These are phyloP conservation scores for Aspergillus clavatus DNA, from an alignment of 2,329 filamentous ascomycete species.

Conservation along the genomic window DNA sequence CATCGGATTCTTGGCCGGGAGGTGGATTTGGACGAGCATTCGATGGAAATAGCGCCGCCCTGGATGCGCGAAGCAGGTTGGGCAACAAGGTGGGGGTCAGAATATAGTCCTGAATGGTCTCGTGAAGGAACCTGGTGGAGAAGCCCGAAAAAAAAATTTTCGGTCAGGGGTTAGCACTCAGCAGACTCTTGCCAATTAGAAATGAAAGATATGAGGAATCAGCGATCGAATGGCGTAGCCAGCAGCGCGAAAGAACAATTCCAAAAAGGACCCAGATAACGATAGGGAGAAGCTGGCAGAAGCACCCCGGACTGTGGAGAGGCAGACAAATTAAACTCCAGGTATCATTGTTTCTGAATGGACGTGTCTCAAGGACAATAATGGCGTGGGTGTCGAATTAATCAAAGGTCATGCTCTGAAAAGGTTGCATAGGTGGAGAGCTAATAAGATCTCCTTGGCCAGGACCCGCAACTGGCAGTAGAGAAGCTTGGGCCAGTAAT, in stretches of 20 bases:
- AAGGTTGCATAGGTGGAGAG: slow-evolving; percentile 10
- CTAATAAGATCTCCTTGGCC: slow-evolving; percentile 27
- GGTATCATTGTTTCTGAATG: neutral
- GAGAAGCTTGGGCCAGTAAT: slow-evolving; percentile 31
- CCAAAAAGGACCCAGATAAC: too few relatives aligned
- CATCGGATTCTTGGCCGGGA: slow-evolving; percentile 31
- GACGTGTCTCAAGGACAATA: neutral
- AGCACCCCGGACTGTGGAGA: slow-evolving; percentile 19
- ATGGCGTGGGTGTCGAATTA: neutral
- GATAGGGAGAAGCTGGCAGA: slow-evolving; percentile 7
- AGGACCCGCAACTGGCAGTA: slow-evolving; percentile 11
- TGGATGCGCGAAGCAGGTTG: slow-evolving; percentile 55
- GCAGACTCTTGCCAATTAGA: slow-evolving; percentile 2
- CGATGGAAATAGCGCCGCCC: slow-evolving; percentile 79
- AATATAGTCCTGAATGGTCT: slow-evolving; percentile 54
- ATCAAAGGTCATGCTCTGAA: slow-evolving; percentile 5
- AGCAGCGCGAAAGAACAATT: neutral
- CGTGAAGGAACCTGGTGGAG: slow-evolving; percentile 39
- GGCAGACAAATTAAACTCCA: slow-evolving; percentile 2
- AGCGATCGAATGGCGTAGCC: slow-evolving; percentile 11
- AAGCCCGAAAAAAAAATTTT: slow-evolving; percentile 2
- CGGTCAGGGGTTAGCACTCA: slow-evolving; percentile 3
- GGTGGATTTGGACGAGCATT: slow-evolving; percentile 69
- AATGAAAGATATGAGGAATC: slow-evolving; percentile 5
- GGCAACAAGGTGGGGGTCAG: slow-evolving; percentile 63